Evolutionary conservation across 805 yeast species (phyloP).

Genomic region (Priceomyces carsonii): DNA sequence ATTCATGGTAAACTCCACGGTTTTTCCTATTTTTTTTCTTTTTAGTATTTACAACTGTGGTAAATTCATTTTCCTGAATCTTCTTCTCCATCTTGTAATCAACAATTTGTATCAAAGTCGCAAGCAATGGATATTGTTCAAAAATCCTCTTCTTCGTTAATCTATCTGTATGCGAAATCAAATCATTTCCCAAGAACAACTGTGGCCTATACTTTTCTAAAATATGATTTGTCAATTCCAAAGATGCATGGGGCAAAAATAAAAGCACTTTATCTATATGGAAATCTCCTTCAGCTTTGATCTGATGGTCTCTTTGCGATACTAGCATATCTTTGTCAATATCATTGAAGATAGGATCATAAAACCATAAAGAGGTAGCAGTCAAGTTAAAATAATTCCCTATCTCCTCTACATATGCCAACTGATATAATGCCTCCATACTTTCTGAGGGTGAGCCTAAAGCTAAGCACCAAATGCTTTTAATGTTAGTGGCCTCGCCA

Average conservation of each 20-base stretch:
- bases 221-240: conserved; percentile 48
- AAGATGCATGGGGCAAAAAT: conserved; percentile 78
- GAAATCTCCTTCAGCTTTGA: conserved; percentile 16
- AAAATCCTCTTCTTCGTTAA: conserved; percentile 42
- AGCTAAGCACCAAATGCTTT: conserved; percentile 63
- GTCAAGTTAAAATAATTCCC: too few species aligned
- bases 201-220: conserved; percentile 33
- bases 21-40: conserved; percentile 20
- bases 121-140: conserved; percentile 44
- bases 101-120: conserved; percentile 34
- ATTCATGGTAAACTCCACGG: conserved; percentile 28
- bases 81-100: conserved; percentile 10
- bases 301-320: conserved; percentile 12
- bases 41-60: conserved; percentile 13
- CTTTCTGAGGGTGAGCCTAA: conserved; percentile 66
- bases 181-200: conserved; percentile 52
- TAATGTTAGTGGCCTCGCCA: conserved; percentile 6
- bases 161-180: conserved; percentile 55
- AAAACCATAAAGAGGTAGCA: conserved; percentile 32
- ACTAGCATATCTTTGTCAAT: conserved; percentile 40
- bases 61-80: conserved; percentile 20
- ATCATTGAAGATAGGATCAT: conserved; percentile 63
- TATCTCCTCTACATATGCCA: conserved; percentile 56
- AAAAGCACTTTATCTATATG: conserved; percentile 35
- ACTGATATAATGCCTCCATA: conserved; percentile 62